phyloP scores from a whole-genome alignment of 345 rosid species.

The Salix arbutifolia region DNA sequence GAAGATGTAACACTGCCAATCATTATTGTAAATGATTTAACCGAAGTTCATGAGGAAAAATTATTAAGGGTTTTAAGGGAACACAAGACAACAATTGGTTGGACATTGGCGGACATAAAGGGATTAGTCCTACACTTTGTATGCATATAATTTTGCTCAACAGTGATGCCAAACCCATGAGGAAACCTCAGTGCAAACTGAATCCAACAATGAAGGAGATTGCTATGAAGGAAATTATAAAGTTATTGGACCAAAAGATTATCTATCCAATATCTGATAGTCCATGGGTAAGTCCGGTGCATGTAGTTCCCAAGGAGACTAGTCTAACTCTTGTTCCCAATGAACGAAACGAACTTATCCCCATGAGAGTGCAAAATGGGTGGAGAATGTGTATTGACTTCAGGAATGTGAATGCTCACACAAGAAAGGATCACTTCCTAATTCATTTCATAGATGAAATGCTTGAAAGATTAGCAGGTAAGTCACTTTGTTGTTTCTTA shows the following conservation, averaged over 20 bases:
- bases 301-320: too few species aligned
- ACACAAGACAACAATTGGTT: not conserved
- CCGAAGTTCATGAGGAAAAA: not conserved
- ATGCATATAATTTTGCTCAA: not conserved
- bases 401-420: not conserved
- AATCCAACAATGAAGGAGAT: too few species aligned
- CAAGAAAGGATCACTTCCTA: not conserved
- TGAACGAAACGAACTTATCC: not conserved
- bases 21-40: too few species aligned
- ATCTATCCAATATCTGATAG: too few species aligned
- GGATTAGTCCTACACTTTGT: too few species aligned
- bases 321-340: not conserved
- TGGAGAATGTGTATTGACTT: not conserved
- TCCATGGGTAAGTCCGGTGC: too few species aligned
- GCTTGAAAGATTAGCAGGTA: not conserved
- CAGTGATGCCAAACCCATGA: not conserved
- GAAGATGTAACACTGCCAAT: not conserved
- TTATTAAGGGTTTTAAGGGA: not conserved
- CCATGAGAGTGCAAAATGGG: not conserved
- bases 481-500: too few species aligned
- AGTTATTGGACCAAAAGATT: too few species aligned
- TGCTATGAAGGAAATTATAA: too few species aligned
- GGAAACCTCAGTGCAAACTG: too few species aligned
- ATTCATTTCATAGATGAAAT: not conserved
- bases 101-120: too few species aligned